Evolutionary conservation across 768 basidiomycete genomes (phyloP).

Genomic region (Naganishia vaughanmartiniae): DNA sequence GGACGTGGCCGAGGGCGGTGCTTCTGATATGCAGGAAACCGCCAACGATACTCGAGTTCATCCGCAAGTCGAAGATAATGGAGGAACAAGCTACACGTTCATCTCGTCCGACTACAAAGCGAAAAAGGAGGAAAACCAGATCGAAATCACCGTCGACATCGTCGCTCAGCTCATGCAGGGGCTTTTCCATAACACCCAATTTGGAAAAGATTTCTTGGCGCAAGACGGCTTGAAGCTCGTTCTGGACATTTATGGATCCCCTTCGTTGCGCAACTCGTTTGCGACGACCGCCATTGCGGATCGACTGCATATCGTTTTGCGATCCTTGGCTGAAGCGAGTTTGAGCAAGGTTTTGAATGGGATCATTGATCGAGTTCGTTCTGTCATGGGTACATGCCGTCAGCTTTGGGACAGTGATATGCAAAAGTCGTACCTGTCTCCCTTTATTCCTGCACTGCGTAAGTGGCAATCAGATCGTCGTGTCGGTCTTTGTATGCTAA

Average conservation of each 20-base stretch:
- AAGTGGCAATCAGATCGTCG: neutral
- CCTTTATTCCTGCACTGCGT: slow-evolving; percentile 16
- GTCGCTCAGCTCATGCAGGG: slow-evolving; percentile 78
- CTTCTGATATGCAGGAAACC: slow-evolving; percentile 57
- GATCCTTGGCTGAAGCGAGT: slow-evolving; percentile 74
- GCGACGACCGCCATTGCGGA: slow-evolving; percentile 79
- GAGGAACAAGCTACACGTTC: slow-evolving; percentile 18
- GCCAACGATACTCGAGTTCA: slow-evolving; percentile 32
- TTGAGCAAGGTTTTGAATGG: slow-evolving; percentile 53
- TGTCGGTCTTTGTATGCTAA: neutral
- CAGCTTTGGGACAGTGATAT: slow-evolving; percentile 15
- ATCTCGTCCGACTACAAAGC: slow-evolving; percentile 26
- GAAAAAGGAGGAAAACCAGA: slow-evolving; percentile 28
- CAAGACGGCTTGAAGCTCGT: slow-evolving; percentile 39
- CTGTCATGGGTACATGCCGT: slow-evolving; percentile 34
- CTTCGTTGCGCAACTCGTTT: slow-evolving; percentile 85
- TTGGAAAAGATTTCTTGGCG: slow-evolving; percentile 81
- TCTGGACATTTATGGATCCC: slow-evolving; percentile 57
- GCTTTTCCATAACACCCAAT: slow-evolving; percentile 83
- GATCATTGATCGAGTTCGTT: slow-evolving; percentile 60
- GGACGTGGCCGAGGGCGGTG: neutral
- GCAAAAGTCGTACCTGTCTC: slow-evolving; percentile 13
- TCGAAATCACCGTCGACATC: slow-evolving; percentile 28
- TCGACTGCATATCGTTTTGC: slow-evolving; percentile 81
- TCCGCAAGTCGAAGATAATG: slow-evolving; percentile 4